Percentiles rank a stretch among this genome's conserved stretches.
phyloP scores from a whole-genome alignment of 805 yeast species.

The Hanseniaspora clermontiae region DNA sequence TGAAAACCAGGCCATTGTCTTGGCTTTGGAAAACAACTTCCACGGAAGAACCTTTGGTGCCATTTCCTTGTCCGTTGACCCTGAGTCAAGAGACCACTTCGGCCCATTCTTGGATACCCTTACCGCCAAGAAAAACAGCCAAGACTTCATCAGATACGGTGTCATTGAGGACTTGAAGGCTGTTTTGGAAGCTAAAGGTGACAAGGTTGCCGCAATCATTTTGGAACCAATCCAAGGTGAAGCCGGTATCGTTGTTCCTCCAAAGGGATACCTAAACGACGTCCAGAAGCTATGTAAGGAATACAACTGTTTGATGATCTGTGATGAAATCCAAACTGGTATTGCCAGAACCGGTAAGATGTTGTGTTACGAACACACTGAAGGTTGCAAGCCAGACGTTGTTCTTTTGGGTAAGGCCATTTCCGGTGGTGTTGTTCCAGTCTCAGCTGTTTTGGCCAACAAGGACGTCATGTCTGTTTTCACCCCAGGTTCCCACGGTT shows the following conservation, averaged over 20 bases:
- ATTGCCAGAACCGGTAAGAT: constrained; percentile 93
- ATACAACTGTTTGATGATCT: constrained; percentile 77
- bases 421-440: constrained; percentile 89
- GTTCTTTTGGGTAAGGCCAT: constrained; percentile 87
- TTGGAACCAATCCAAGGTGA: constrained; percentile 97
- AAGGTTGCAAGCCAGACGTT: constrained; percentile 71
- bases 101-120: constrained; percentile 82
- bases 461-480: constrained; percentile 76
- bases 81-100: constrained; percentile 67
- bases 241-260: constrained; percentile 95
- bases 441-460: constrained; percentile 83
- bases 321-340: constrained; percentile 97
- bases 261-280: constrained; percentile 57
- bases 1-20: constrained; percentile 68
- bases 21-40: constrained; percentile 82
- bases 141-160: constrained; percentile 62
- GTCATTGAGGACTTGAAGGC: constrained; percentile 71
- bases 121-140: constrained; percentile 75
- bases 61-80: constrained; percentile 87
- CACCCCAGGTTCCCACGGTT: constrained; percentile 94
- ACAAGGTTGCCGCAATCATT: constrained; percentile 76
- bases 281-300: constrained; percentile 66
- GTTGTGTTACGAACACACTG: constrained; percentile 79
- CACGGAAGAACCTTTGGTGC: constrained; percentile 95
- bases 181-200: constrained; percentile 73